Conservation (phyloP, 2,329 filamentous ascomycete genomes). For the Aspergillus quadrilineatus region DNA sequence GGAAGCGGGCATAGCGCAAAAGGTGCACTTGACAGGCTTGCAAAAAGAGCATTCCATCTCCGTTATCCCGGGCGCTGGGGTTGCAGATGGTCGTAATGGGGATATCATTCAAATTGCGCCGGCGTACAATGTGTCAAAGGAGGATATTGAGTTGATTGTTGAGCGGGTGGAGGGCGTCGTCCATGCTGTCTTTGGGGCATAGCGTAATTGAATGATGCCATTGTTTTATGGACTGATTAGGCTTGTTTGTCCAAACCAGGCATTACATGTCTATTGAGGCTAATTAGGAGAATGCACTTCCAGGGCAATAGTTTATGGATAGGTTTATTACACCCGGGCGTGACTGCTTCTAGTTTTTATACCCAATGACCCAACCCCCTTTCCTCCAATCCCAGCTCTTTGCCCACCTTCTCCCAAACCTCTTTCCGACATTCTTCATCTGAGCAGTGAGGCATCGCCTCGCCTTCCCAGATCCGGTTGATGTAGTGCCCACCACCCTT, state of each 20-base stretch:
- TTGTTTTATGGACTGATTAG: neutral
- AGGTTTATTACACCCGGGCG: too few species aligned
- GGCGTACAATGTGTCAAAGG: slow-evolving; percentile 51
- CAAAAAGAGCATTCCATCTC: slow-evolving; percentile 45
- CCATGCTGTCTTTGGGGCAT: slow-evolving; percentile 30
- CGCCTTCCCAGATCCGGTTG: slow-evolving; percentile 5
- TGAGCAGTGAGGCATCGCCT: slow-evolving; percentile 2
- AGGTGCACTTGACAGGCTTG: slow-evolving; percentile 48
- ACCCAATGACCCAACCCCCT: neutral
- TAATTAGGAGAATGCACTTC: too few species aligned
- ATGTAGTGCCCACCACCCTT: slow-evolving; percentile 8
- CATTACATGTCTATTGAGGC: too few species aligned
- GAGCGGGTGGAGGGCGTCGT: slow-evolving; percentile 44
- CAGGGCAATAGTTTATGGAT: too few species aligned
- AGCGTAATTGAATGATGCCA: neutral
- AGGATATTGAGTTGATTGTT: slow-evolving; percentile 52
- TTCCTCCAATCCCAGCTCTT: slow-evolving; percentile 1
- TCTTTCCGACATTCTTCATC: neutral
- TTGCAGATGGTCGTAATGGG: slow-evolving; percentile 51
- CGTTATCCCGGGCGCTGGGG: slow-evolving; percentile 54
- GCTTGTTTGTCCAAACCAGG: too few species aligned
- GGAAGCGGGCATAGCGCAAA: slow-evolving; percentile 41
- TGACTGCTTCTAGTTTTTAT: neutral
- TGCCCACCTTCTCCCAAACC: neutral
- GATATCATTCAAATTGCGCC: slow-evolving; percentile 57